Conservation (phyloP, 176 grass and related monocot species). For the Calamus simplicifolius region DNA sequence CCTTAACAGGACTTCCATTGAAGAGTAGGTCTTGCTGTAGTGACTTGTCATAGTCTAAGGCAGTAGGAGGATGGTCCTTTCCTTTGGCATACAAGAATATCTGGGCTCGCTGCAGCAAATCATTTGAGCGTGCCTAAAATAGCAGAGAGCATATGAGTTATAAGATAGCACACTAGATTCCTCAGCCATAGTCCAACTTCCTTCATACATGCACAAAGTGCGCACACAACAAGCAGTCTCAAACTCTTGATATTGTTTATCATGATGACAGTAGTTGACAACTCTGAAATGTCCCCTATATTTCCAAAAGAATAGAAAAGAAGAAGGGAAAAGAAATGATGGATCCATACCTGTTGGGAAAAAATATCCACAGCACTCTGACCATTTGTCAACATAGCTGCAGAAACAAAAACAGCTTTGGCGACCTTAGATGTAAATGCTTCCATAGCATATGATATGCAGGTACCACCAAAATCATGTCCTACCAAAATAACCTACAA, state of each 20-base stretch:
- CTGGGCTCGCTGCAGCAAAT: constrained; percentile 66
- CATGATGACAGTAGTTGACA: too few species aligned
- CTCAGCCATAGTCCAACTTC: too few species aligned
- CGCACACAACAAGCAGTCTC: too few species aligned
- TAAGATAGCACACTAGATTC: too few species aligned
- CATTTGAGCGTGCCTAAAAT: constrained; percentile 48
- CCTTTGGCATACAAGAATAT: constrained; percentile 82
- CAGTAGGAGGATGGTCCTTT: constrained; percentile 60
- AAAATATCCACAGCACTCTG: constrained; percentile 67
- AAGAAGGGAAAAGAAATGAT: not conserved
- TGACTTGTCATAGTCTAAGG: constrained; percentile 60
- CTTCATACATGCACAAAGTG: too few species aligned
- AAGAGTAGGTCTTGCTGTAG: constrained; percentile 61
- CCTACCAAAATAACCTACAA: constrained; percentile 82
- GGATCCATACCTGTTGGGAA: constrained; percentile 47
- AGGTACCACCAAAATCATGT: constrained; percentile 85
- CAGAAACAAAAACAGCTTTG: constrained; percentile 84
- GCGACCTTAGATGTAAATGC: constrained; percentile 55
- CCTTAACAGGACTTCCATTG: constrained; percentile 85
- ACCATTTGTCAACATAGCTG: constrained; percentile 70
- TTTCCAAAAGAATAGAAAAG: not conserved
- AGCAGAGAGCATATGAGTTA: too few species aligned
- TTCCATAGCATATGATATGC: constrained; percentile 91
- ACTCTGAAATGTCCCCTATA: too few species aligned
- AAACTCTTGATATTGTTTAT: too few species aligned